Evolutionary conservation across 345 rosid species (phyloP).

Genomic region (Ricinus communis): DNA sequence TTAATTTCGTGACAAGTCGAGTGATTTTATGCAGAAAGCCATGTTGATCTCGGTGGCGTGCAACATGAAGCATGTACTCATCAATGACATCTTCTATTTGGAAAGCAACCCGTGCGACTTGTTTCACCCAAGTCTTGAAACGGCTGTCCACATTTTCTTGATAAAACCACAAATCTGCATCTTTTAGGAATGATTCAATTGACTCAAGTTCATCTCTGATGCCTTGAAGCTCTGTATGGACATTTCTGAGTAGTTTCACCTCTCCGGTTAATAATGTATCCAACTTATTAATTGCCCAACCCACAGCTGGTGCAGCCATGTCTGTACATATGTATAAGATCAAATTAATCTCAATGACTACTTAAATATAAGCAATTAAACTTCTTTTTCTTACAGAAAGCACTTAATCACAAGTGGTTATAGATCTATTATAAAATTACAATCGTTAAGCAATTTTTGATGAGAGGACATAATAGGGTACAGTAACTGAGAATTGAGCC

Average conservation of each 20-base stretch:
- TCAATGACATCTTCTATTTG: slow-evolving; percentile 41
- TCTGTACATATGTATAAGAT: too few species aligned
- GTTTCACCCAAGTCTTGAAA: slow-evolving; percentile 33
- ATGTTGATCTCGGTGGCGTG: slow-evolving; percentile 10
- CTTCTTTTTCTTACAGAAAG: too few species aligned
- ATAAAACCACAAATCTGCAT: slow-evolving; percentile 29
- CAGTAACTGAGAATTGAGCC: too few species aligned
- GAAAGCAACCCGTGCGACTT: slow-evolving; percentile 31
- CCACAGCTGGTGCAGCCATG: not conserved
- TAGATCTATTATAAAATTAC: too few species aligned
- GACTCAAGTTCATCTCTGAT: slow-evolving; percentile 15
- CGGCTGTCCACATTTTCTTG: slow-evolving; percentile 7
- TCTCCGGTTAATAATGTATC: slow-evolving; percentile 3
- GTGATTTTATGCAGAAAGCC: slow-evolving; percentile 13
- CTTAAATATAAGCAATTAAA: too few species aligned
- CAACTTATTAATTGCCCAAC: not conserved
- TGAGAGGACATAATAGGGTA: too few species aligned
- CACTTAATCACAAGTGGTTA: too few species aligned
- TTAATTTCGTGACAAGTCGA: slow-evolving; percentile 27
- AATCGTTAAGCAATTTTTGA: too few species aligned
- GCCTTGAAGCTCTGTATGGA: slow-evolving; percentile 6
- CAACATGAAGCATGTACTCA: slow-evolving; percentile 31
- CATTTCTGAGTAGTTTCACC: slow-evolving; percentile 5
- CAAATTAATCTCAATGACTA: too few species aligned
- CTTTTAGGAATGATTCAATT: slow-evolving; percentile 27